Evolutionary conservation across 345 rosid genomes (phyloP), one percentile per base, ranked within the genome.

Genomic region (Citrus trifoliata): DNA sequence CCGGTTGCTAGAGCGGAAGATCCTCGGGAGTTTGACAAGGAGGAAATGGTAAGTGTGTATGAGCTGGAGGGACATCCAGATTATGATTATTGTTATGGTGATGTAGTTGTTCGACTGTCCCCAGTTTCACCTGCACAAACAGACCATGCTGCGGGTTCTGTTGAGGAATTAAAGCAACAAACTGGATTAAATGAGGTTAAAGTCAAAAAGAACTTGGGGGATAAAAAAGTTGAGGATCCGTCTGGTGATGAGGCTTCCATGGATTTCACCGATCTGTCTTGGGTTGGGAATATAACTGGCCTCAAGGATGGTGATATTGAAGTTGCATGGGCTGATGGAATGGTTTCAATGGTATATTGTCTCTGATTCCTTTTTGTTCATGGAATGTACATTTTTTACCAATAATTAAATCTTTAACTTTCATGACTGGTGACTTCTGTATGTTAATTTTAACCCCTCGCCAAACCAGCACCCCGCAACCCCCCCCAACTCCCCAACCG

Each of bases 261-360:
- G 12, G 80, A 82, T 63, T 84, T 88, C 76, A 80, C 90, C 7
- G 90, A 93, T 85, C 95, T 93, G 73, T 93, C 99, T 70, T 96
- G 99, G 99, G 98, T 94, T 79, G 98, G 98, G 73, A 93, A 94
- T 85, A 90, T 96, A 85, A 93, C 93, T 83, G 98, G 94, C 74
- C 93, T 97, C 27, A 90, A 81, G 83, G 88, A 97, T 85, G 99
- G 99, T 81, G 93, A 97, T 79, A 94, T 97, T 78, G 95, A 97
- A 88, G 98, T 97, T 77, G 90, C 98, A 65, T 97, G 99, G 99
- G 98, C 98, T 30, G 96, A 97, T 80, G 98, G 98, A 80, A 90
- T 85, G 92, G 90, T 97, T 79, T 97, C 99, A 80, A 86, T 35
- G 95, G 99, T 97, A 94, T 51, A 79, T 81, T 64, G 51, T 72